Evolutionary conservation across 257 asterid genomes (phyloP).

Genomic region (Solanum lignicaule): DNA sequence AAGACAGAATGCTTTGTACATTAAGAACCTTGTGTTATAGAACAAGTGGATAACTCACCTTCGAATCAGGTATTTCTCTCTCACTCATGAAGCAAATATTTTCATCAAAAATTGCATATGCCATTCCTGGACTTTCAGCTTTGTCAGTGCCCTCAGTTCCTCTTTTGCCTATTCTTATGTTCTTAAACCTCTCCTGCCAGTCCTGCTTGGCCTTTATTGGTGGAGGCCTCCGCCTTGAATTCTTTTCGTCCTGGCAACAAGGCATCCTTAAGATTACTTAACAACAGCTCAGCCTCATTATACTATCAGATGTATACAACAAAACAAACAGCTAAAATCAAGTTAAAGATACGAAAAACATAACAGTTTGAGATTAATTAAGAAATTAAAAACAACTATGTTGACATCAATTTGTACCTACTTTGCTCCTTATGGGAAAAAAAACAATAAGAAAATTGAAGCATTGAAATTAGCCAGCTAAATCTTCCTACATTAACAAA

Average conservation of each 20-base stretch:
- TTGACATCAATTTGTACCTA: background rate
- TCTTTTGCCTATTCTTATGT: conserved; percentile 57
- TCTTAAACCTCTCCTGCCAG: conserved; percentile 79
- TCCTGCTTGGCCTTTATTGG: conserved; percentile 77
- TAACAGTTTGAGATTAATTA: conserved; percentile 2
- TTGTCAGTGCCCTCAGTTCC: conserved; percentile 51
- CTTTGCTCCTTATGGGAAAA: background rate
- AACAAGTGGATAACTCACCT: conserved; percentile 28
- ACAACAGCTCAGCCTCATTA: background rate
- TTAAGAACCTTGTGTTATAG: background rate
- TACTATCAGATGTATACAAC: background rate
- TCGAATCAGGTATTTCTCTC: conserved; percentile 43
- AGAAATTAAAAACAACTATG: background rate
- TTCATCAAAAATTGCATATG: conserved; percentile 76
- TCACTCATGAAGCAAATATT: conserved; percentile 59
- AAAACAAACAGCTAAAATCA: background rate
- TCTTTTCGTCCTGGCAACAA: conserved; percentile 26
- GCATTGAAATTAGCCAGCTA: background rate
- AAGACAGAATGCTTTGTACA: background rate
- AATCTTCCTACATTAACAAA: background rate
- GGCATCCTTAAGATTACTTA: background rate
- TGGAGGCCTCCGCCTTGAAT: conserved; percentile 41
- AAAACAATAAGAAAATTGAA: background rate
- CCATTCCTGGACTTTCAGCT: conserved; percentile 64
- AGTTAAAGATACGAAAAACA: conserved; percentile 1